phyloP scores from a whole-genome alignment of 441 rosid species.

The Corymbia calophylla region DNA sequence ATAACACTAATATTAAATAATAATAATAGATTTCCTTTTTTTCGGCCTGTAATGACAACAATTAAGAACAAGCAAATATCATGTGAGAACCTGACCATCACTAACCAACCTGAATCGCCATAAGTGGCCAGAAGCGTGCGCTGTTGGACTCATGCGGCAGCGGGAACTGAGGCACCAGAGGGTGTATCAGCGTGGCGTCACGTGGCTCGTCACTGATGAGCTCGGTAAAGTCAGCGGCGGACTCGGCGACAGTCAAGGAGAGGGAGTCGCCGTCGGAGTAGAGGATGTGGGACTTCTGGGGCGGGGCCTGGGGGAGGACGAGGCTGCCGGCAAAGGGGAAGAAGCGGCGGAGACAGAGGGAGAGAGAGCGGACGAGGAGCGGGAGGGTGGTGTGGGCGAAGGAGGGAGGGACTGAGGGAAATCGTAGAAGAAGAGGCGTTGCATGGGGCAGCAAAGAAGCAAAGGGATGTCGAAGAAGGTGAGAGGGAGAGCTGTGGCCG shows the following conservation, averaged over 20 bases:
- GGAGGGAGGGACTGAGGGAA: not conserved
- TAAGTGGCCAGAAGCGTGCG: not conserved
- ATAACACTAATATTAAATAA: not conserved
- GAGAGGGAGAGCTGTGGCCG: constrained; percentile 25
- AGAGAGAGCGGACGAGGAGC: not conserved
- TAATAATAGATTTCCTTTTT: not conserved
- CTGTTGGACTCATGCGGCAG: not conserved
- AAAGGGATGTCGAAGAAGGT: constrained; percentile 14
- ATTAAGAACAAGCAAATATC: not conserved
- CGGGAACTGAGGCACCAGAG: constrained; percentile 13
- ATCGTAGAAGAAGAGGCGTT: not conserved
- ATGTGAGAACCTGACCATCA: not conserved
- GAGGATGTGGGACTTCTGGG: constrained; percentile 18
- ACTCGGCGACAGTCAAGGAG: constrained; percentile 17
- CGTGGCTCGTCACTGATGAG: constrained; percentile 3
- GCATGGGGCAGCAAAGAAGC: not conserved
- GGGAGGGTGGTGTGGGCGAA: not conserved
- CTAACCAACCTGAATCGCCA: constrained; percentile 16
- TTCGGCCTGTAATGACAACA: too few relatives aligned
- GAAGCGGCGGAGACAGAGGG: not conserved
- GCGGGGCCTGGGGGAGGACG: constrained; percentile 15
- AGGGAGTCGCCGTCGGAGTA: constrained; percentile 13
- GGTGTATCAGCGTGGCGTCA: constrained; percentile 10
- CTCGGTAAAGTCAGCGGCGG: constrained; percentile 9
- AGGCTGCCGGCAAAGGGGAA: constrained; percentile 32